Evolutionary conservation across 805 yeast genomes (phyloP).

Genomic region (Ogataea dorogensis): DNA sequence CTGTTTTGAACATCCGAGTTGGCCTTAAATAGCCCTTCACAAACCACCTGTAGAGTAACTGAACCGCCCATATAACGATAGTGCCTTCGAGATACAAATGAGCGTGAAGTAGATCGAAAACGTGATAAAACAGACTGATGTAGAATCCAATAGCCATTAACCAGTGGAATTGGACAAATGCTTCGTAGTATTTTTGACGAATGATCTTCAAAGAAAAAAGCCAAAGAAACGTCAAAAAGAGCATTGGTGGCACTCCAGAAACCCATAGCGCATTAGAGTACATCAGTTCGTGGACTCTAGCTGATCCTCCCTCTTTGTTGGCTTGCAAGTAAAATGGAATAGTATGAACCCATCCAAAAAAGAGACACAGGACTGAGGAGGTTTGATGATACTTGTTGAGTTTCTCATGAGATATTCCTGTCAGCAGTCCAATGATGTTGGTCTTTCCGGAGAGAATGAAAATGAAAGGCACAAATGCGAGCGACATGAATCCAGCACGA

Average conservation of each 20-base stretch:
- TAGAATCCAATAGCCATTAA: constrained; percentile 47
- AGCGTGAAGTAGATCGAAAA: constrained; percentile 34
- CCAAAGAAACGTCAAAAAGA: constrained; percentile 44
- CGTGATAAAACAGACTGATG: constrained; percentile 47
- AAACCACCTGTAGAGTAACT: constrained; percentile 44
- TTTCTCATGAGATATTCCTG: constrained; percentile 57
- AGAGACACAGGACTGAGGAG: constrained; percentile 41
- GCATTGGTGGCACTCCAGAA: constrained; percentile 50
- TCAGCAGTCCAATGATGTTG: constrained; percentile 45
- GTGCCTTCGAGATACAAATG: constrained; percentile 49
- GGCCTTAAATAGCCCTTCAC: constrained; percentile 48
- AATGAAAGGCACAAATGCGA: constrained; percentile 50
- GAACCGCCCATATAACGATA: constrained; percentile 50
- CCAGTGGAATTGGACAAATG: constrained; percentile 55
- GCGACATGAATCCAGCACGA: constrained; percentile 50
- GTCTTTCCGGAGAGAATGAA: constrained; percentile 52
- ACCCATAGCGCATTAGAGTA: constrained; percentile 24
- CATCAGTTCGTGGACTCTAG: constrained; percentile 26
- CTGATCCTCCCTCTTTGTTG: constrained; percentile 47
- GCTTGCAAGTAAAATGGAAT: constrained; percentile 49
- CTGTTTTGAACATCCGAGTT: constrained; percentile 36
- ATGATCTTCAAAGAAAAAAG: constrained; percentile 40
- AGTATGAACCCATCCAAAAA: constrained; percentile 48
- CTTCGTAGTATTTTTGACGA: constrained; percentile 44
- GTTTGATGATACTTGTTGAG: constrained; percentile 51